A percentile compares a stretch with the other conserved stretches of the same genome.
Conservation (phyloP, 305 asterid genomes). For the Solanum aculeatissimum region DNA sequence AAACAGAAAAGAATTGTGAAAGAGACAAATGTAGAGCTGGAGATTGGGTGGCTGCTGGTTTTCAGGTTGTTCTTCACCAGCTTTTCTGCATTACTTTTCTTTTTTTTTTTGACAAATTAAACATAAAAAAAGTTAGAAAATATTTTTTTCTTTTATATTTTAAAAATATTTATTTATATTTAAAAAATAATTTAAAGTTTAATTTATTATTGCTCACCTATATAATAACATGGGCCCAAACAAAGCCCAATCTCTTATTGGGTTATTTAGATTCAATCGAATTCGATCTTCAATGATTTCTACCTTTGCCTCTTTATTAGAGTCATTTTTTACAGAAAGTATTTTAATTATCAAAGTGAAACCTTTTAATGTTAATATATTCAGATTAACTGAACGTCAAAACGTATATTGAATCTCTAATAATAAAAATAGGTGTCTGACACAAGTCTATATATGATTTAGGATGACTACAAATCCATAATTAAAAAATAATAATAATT, state of each 20-base stretch:
- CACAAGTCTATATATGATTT: background rate
- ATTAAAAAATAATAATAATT: background rate
- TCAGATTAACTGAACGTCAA: background rate
- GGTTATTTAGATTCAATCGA: background rate
- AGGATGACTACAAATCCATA: background rate
- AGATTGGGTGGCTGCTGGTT: background rate
- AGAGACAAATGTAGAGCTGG: background rate
- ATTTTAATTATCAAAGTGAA: no score
- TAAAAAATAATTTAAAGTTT: no score
- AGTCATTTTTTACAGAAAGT: background rate
- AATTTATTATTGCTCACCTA: no score
- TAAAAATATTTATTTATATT: no score
- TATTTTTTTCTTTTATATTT: background rate
- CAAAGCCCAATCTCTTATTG: background rate
- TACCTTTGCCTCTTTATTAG: no score
- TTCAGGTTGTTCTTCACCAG: background rate
- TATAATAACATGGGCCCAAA: background rate
- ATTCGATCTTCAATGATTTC: no score
- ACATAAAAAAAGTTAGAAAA: no score
- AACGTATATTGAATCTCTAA: background rate
- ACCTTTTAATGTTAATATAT: background rate
- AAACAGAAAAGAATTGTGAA: background rate
- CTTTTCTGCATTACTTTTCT: background rate
- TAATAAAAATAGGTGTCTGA: background rate
- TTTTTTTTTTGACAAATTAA: background rate